Evolutionary conservation across 495 filamentous ascomycete genomes (phyloP), one percentile per base, ranked within the genome.

Genomic region (Neurospora cerealis): DNA sequence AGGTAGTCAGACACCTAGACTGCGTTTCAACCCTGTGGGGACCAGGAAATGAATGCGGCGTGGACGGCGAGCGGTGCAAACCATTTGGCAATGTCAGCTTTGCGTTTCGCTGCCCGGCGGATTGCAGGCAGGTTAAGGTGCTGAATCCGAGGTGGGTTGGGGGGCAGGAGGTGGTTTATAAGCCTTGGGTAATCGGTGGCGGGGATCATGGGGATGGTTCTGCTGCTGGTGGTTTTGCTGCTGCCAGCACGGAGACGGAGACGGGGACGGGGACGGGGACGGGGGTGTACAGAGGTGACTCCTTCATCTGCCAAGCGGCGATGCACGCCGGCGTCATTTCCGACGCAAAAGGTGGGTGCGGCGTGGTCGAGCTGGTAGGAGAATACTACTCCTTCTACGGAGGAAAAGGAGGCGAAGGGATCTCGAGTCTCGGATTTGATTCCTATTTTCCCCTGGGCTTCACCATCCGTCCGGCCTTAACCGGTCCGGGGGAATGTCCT

Each of bases 381-480:
- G 83, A 88, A 38, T 88, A 90, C 71, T 85, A 88, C 73, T 84
- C 88, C 48, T 97, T 88, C 77, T 83, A 86, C 69, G 79, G 87
- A 89, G 8, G 83, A 86, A 40, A 83, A 82, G 34, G 81, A 96
- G 54, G 54, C 13, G 28, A 34, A 74, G 91, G 90, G 1, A 92
- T 97, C 74, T 73, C 79, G 17, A 93, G 91, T 46, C 82, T 90
- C 37, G 85, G 81, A 8, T 96, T 96, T 73, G 89, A 93, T 42
- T 91, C 93, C 0, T 88, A 87, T 28, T 97, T 96, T 77, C 94
- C 94, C 6, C 88, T 91, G 74, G 89, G 91, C 4, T 95, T 90
- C 77, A 88, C 87, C 34, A 93, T 97, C 73, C 77, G 86, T 21
- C 54, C 54, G 3, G 54, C 54, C 28, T 15, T 32, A 1, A 32